Conservation (phyloP, 139 green algal species). For the Eudorina sp. region DNA sequence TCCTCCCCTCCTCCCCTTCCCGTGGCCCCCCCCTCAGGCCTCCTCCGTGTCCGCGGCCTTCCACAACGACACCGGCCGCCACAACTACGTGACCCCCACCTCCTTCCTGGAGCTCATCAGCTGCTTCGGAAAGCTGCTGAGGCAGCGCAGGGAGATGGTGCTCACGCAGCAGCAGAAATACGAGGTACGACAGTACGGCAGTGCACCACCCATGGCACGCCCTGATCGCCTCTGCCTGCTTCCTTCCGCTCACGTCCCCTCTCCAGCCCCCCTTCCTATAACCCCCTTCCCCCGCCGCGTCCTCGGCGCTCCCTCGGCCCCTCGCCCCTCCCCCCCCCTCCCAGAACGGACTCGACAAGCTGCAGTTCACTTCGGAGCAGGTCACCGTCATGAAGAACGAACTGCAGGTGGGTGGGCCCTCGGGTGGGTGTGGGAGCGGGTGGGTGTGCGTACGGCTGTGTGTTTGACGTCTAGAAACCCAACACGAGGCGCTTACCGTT, state of each 20-base stretch:
- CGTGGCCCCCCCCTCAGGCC: not conserved
- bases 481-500: too few species aligned
- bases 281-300: not conserved
- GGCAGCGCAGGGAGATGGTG: slow-evolving; percentile 60
- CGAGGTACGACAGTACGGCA: slow-evolving; percentile 25
- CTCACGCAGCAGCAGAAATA: slow-evolving; percentile 43
- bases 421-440: not conserved
- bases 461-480: too few species aligned
- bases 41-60: not conserved
- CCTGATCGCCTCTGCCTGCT: too few species aligned
- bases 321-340: not conserved
- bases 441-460: too few species aligned
- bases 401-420: slow-evolving; percentile 54
- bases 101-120: slow-evolving; percentile 77
- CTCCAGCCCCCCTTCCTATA: too few species aligned
- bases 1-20: not conserved
- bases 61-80: slow-evolving; percentile 42
- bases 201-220: too few species aligned
- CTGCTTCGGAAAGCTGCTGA: slow-evolving; percentile 64
- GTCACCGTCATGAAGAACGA: slow-evolving; percentile 85
- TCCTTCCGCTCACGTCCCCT: not conserved
- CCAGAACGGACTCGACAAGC: slow-evolving; percentile 75
- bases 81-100: slow-evolving; percentile 82
- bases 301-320: not conserved
- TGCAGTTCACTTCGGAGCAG: slow-evolving; percentile 69